These are phyloP conservation scores for Hypericum perforatum DNA, from an alignment of 345 rosid species.

Conservation along the genomic window DNA sequence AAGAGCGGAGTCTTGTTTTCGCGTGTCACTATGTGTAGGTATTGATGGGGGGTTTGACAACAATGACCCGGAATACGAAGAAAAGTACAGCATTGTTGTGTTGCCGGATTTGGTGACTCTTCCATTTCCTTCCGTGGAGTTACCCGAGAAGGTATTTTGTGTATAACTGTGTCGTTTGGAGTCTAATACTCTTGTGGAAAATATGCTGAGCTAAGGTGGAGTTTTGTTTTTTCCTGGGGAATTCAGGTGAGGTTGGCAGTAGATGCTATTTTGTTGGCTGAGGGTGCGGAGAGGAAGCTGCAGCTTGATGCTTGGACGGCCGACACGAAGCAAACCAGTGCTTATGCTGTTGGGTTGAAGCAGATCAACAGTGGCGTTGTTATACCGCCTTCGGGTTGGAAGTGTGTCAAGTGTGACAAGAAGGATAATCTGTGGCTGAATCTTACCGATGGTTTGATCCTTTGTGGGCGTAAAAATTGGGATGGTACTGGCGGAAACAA, in stretches of 20 bases:
- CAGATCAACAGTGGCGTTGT: conserved; percentile 66
- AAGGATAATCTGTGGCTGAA: conserved; percentile 91
- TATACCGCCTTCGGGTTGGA: conserved; percentile 91
- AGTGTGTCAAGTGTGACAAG: conserved; percentile 83
- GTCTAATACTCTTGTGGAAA: background rate
- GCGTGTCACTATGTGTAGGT: conserved; percentile 36
- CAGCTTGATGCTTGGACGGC: conserved; percentile 95
- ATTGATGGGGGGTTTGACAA: conserved; percentile 92
- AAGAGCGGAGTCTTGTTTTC: no score
- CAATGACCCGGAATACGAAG: conserved; percentile 77
- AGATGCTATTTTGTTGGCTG: conserved; percentile 65
- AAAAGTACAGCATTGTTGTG: conserved; percentile 51
- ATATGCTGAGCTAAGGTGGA: background rate
- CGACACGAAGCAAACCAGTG: conserved; percentile 69
- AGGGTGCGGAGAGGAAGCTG: conserved; percentile 81
- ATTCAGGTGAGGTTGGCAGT: conserved; percentile 84
- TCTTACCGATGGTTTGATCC: conserved; percentile 93
- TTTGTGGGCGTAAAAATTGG: conserved; percentile 96
- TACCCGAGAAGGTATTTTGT: conserved; percentile 85
- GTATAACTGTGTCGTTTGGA: background rate
- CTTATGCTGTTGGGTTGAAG: conserved; percentile 64
- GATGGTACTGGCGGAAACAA: conserved; percentile 97
- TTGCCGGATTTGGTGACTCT: conserved; percentile 67
- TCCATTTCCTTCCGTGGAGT: conserved; percentile 81
- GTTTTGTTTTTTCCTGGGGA: conserved; percentile 1